Evolutionary conservation across 2,329 filamentous ascomycete species (phyloP).

Genomic region (Rhynchosporium agropyri): DNA sequence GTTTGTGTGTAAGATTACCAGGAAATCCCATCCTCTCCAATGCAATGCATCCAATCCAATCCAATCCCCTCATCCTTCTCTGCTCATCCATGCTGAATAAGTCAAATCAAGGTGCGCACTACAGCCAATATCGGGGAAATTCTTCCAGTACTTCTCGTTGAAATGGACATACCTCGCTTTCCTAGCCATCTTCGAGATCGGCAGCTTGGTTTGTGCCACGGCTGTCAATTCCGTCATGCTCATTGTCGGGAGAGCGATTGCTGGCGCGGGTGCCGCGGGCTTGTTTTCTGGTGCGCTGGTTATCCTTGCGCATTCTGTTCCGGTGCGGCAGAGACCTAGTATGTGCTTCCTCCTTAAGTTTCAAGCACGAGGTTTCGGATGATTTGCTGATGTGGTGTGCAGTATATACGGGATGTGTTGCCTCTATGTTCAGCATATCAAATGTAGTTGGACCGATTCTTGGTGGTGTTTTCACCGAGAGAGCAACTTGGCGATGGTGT

Average conservation of each 20-base stretch:
- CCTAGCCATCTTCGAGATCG: conserved; percentile 41
- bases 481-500: conserved; percentile 45
- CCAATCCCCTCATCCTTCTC: neutral
- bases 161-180: conserved; percentile 38
- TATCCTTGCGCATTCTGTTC: conserved; percentile 37
- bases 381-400: neutral
- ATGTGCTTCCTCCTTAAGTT: conserved; percentile 1
- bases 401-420: conserved; percentile 30
- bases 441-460: conserved; percentile 40
- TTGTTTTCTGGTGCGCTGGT: conserved; percentile 40
- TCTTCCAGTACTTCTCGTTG: conserved; percentile 39
- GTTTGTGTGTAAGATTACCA: conserved; percentile 32
- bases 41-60: neutral
- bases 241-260: conserved; percentile 41
- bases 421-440: conserved; percentile 30
- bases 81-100: neutral
- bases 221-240: conserved; percentile 39
- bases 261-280: conserved; percentile 39
- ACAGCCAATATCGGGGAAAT: conserved; percentile 34
- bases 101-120: conserved; percentile 27
- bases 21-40: no score
- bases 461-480: conserved; percentile 42
- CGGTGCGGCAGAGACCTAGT: conserved; percentile 33
- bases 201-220: conserved; percentile 39
- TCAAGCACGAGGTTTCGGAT: neutral